A percentile compares a stretch with the other conserved stretches of the same genome.
phyloP scores from a whole-genome alignment of 208 protist genomes.

The Trypanosoma conorhini region DNA sequence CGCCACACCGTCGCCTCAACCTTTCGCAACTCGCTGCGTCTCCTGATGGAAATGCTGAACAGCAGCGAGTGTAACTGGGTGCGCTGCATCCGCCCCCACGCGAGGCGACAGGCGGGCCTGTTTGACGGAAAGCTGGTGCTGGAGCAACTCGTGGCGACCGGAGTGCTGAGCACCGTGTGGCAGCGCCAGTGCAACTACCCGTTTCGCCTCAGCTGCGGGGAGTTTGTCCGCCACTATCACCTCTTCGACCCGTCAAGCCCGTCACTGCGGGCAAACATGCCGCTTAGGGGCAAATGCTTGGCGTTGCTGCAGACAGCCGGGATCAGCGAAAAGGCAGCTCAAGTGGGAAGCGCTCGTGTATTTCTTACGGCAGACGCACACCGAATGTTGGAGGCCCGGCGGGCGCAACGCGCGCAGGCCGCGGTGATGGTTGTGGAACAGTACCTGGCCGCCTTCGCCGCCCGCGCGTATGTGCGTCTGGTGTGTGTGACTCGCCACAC shows the following conservation, averaged over 20 bases:
- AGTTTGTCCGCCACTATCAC: conserved; percentile 19
- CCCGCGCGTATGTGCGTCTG: conserved; percentile 8
- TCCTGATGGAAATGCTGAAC: conserved; percentile 28
- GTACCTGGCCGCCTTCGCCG: conserved; percentile 7
- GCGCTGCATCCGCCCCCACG: conserved; percentile 54
- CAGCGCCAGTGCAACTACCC: conserved; percentile 31
- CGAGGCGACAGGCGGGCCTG: conserved; percentile 28
- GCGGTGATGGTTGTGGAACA: not conserved
- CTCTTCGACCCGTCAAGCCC: not conserved
- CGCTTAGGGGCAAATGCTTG: conserved; percentile 1
- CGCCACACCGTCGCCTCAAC: conserved; percentile 21
- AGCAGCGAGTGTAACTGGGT: conserved; percentile 43
- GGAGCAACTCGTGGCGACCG: conserved; percentile 42
- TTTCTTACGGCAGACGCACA: conserved; percentile 16
- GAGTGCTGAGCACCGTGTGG: conserved; percentile 48
- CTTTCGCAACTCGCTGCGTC: conserved; percentile 22
- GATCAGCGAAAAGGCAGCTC: conserved; percentile 1
- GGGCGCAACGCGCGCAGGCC: not conserved
- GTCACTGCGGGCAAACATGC: not conserved
- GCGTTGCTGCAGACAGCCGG: not conserved
- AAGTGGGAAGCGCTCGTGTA: conserved; percentile 16
- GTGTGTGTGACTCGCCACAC: conserved; percentile 4
- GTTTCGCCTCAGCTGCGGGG: conserved; percentile 9
- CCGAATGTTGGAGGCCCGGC: conserved; percentile 10
- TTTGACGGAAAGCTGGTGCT: conserved; percentile 38